phyloP scores from a whole-genome alignment of 257 asterid genomes.

The Solanum bulbocastanum region DNA sequence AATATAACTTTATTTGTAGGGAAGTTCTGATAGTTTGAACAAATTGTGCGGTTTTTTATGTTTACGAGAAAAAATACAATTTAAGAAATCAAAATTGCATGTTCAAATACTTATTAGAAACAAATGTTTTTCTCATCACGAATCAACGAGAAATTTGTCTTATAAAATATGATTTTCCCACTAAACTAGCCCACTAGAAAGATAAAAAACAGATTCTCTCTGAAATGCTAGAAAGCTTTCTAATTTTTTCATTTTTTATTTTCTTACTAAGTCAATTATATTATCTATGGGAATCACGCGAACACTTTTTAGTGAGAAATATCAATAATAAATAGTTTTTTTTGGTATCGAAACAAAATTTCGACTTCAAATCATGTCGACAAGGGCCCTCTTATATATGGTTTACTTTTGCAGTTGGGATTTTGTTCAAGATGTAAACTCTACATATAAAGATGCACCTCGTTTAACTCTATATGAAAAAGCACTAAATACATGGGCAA shows the following conservation, averaged over 20 bases:
- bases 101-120: neutral
- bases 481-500: slow-evolving; percentile 44
- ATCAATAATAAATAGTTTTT: neutral
- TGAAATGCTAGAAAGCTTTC: neutral
- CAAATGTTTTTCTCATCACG: neutral
- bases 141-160: neutral
- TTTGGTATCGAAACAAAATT: neutral
- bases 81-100: neutral
- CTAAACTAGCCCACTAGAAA: neutral
- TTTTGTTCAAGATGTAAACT: slow-evolving; percentile 28
- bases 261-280: neutral
- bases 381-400: neutral
- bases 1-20: neutral
- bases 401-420: slow-evolving; percentile 36
- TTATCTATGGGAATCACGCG: neutral
- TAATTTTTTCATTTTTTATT: neutral
- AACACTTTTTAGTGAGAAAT: neutral
- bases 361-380: neutral
- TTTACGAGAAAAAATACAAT: neutral
- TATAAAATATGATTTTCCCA: neutral
- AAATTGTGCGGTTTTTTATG: neutral
- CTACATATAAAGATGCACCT: slow-evolving; percentile 26
- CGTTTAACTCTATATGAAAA: slow-evolving; percentile 31
- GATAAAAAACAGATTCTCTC: neutral
- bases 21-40: neutral